Evolutionary conservation across 441 rosid species (phyloP).

Genomic region (Corymbia citriodora): DNA sequence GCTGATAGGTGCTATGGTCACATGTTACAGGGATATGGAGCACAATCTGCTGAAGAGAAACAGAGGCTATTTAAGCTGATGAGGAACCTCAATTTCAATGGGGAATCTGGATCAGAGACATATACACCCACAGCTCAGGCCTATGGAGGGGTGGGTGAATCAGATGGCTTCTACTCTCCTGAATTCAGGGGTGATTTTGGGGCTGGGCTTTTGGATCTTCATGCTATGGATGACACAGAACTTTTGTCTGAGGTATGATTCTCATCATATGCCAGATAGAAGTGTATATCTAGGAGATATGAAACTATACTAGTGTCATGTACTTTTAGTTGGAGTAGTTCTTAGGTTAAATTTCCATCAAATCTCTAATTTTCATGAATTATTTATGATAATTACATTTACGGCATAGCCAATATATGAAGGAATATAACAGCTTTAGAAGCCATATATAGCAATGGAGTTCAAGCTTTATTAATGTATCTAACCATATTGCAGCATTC

Average conservation of each 20-base stretch:
- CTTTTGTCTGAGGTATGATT: slow-evolving; percentile 83
- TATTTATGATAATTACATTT: neutral
- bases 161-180: slow-evolving; percentile 83
- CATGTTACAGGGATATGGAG: slow-evolving; percentile 80
- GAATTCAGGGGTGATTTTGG: slow-evolving; percentile 98
- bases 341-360: neutral
- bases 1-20: slow-evolving; percentile 7
- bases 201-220: slow-evolving; percentile 97
- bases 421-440: neutral
- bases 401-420: neutral
- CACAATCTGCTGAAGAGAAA: slow-evolving; percentile 97
- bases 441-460: neutral
- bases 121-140: slow-evolving; percentile 68
- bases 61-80: slow-evolving; percentile 92
- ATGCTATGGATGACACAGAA: slow-evolving; percentile 97
- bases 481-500: neutral
- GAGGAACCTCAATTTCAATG: slow-evolving; percentile 93
- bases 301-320: neutral
- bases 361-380: neutral
- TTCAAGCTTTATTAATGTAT: neutral
- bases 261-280: neutral
- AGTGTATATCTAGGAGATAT: neutral
- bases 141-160: slow-evolving; percentile 46
- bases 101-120: slow-evolving; percentile 84
- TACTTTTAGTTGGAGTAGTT: neutral